A percentile compares a stretch with the other conserved stretches of the same genome.
These are phyloP conservation scores for Prunus mume DNA, from an alignment of 306 rosid genomes.

Conservation along the genomic window DNA sequence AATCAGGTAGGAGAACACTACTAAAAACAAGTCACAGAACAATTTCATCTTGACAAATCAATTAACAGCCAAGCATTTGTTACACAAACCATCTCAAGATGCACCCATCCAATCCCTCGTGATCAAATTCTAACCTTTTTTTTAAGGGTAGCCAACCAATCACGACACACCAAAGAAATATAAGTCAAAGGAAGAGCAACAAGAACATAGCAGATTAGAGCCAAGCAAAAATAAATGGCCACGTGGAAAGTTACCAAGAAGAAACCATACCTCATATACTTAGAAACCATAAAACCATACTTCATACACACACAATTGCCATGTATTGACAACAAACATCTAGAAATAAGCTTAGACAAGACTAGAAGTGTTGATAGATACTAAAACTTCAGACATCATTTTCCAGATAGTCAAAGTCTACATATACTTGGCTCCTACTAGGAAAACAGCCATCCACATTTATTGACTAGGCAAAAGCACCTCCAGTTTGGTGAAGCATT, in stretches of 20 bases:
- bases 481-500: slow-evolving; percentile 88
- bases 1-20: too few relatives aligned
- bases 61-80: background rate
- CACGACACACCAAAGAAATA: background rate
- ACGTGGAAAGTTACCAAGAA: background rate
- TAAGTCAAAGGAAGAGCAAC: background rate
- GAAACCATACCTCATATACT: background rate
- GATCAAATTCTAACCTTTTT: background rate
- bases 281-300: background rate
- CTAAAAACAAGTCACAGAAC: background rate
- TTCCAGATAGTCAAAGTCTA: background rate
- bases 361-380: background rate
- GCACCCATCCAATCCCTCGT: background rate
- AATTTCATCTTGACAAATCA: background rate
- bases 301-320: background rate
- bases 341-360: background rate
- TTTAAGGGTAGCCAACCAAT: background rate
- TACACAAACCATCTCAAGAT: background rate
- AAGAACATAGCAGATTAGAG: background rate
- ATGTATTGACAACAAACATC: background rate
- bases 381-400: background rate
- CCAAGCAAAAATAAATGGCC: background rate
- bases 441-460: background rate
- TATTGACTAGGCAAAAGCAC: slow-evolving; percentile 28
- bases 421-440: background rate